Conservation (phyloP, 2,329 filamentous ascomycete genomes). For the Stachybotrys chartarum region DNA sequence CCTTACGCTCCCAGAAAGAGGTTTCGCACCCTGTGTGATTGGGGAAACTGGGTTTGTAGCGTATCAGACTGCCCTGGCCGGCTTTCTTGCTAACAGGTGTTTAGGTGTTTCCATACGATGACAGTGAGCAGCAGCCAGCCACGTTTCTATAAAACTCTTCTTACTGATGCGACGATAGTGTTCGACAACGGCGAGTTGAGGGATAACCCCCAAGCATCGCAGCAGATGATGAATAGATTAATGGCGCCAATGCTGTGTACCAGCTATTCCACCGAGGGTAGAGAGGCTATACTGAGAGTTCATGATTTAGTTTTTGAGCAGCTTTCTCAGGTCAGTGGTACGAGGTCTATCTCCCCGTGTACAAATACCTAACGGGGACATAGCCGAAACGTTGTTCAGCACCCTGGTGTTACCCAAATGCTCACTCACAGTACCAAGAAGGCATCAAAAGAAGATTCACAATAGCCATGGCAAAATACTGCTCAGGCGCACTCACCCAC, state of each 20-base stretch:
- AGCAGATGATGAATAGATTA: slow-evolving; percentile 10
- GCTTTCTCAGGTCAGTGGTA: slow-evolving; percentile 5
- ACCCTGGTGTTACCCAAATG: not conserved
- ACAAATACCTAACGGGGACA: not conserved
- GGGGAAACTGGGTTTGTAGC: slow-evolving; percentile 14
- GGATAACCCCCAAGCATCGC: slow-evolving; percentile 7
- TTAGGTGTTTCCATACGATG: slow-evolving; percentile 13
- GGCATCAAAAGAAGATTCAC: slow-evolving; percentile 10
- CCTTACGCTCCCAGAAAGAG: slow-evolving; percentile 6
- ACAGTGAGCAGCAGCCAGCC: slow-evolving; percentile 6
- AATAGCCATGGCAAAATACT: slow-evolving; percentile 10
- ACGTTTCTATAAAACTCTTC: not conserved
- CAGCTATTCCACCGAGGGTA: not conserved
- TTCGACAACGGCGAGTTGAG: slow-evolving; percentile 12
- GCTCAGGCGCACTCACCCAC: slow-evolving; percentile 9
- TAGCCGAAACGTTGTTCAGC: not conserved
- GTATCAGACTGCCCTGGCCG: not conserved
- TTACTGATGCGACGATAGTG: slow-evolving; percentile 5
- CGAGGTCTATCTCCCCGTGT: not conserved
- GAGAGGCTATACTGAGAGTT: slow-evolving; percentile 8
- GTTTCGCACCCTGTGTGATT: slow-evolving; percentile 13
- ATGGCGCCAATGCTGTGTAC: slow-evolving; percentile 7
- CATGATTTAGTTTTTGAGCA: slow-evolving; percentile 10
- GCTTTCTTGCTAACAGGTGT: not conserved
- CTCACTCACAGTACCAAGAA: not conserved